A percentile compares a stretch with the other conserved stretches of the same genome.
These are phyloP conservation scores for Scedosporium dehoogii DNA, from an alignment of 2,329 filamentous ascomycete genomes.

Conservation along the genomic window DNA sequence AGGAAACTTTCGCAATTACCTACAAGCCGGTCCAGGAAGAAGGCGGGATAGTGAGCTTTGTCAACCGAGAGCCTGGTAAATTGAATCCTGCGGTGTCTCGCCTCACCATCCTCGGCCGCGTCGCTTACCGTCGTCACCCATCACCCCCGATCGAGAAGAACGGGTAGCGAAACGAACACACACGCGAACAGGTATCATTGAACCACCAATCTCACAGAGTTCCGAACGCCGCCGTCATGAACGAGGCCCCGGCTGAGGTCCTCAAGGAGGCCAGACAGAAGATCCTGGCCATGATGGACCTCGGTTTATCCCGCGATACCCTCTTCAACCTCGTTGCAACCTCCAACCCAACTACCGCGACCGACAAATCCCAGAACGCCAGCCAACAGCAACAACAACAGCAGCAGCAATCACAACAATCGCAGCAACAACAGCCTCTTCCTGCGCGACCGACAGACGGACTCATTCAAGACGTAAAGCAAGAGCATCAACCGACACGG, in stretches of 20 bases:
- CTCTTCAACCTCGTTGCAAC: constrained; percentile 13
- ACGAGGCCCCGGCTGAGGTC: constrained; percentile 29
- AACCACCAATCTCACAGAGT: neutral
- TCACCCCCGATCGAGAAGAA: neutral
- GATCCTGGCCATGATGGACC: constrained; percentile 34
- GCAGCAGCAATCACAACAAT: constrained; percentile 8
- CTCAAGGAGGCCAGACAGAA: constrained; percentile 34
- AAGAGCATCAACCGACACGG: constrained; percentile 1
- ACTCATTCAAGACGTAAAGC: constrained; percentile 2
- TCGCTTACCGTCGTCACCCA: neutral
- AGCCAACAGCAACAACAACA: constrained; percentile 11
- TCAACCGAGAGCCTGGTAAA: neutral
- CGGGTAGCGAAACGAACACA: neutral
- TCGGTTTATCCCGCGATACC: constrained; percentile 32
- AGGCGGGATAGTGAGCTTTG: neutral
- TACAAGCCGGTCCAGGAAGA: neutral
- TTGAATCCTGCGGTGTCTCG: neutral
- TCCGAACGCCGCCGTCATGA: constrained; percentile 2
- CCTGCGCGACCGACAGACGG: constrained; percentile 7
- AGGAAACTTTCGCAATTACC: neutral
- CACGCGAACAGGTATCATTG: neutral
- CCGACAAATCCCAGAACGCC: constrained; percentile 1
- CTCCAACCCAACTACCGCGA: constrained; percentile 6
- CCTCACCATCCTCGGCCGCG: neutral
- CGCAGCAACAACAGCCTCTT: constrained; percentile 9